Conservation (phyloP, 2,329 filamentous ascomycete species). For the Drechmeria coniospora region DNA sequence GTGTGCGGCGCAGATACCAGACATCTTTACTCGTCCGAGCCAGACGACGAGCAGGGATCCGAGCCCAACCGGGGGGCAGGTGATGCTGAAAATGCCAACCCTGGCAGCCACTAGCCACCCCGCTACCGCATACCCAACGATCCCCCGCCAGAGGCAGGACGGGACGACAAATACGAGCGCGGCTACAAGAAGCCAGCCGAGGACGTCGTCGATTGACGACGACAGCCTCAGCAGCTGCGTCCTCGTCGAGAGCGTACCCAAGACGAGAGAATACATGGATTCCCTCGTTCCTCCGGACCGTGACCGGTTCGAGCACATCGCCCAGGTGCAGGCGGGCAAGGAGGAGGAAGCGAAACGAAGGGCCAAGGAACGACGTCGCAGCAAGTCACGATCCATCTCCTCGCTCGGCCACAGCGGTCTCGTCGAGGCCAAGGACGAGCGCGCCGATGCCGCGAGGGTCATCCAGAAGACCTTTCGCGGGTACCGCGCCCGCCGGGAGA, state of each 20-base stretch:
- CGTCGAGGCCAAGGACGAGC: conserved; percentile 5
- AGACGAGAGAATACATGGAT: conserved; percentile 31
- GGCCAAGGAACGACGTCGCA: conserved; percentile 19
- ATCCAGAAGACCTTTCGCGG: conserved; percentile 65
- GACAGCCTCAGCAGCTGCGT: neutral
- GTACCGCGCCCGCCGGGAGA: conserved; percentile 55
- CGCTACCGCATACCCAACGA: too few relatives aligned
- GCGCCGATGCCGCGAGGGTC: conserved; percentile 33
- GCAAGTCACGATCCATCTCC: conserved; percentile 12
- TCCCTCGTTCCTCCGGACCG: conserved; percentile 30
- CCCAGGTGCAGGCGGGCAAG: conserved; percentile 29
- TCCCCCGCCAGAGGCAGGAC: too few relatives aligned
- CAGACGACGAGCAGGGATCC: too few relatives aligned
- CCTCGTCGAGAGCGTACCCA: conserved; percentile 6
- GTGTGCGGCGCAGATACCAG: too few relatives aligned
- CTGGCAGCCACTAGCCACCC: too few relatives aligned
- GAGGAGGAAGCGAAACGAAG: conserved; percentile 28
- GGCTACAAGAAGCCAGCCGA: too few relatives aligned
- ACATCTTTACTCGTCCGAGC: too few relatives aligned
- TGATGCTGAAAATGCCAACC: too few relatives aligned
- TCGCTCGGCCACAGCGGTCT: neutral
- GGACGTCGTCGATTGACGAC: too few relatives aligned
- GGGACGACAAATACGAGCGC: too few relatives aligned
- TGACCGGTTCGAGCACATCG: conserved; percentile 32
- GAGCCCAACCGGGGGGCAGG: too few relatives aligned